Percentiles rank a stretch among this genome's conserved stretches.
Evolutionary conservation across 176 grass and related monocot species (phyloP).

Genomic region (Avena eriantha): DNA sequence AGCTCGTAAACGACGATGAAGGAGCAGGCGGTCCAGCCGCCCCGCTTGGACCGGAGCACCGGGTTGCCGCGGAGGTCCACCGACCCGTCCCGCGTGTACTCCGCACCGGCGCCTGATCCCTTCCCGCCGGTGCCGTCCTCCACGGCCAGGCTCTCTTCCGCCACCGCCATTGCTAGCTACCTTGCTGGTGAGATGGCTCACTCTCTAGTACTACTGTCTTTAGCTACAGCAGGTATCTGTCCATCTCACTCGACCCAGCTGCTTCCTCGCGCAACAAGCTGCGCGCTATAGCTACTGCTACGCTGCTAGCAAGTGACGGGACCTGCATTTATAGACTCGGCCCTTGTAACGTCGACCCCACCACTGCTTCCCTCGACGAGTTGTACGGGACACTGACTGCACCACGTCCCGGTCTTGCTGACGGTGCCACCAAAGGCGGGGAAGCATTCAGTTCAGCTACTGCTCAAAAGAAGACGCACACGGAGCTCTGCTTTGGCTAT

Average conservation of each 20-base stretch:
- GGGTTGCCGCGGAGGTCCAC: constrained; percentile 60
- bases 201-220: neutral
- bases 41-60: constrained; percentile 50
- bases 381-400: neutral
- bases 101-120: neutral
- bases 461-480: neutral
- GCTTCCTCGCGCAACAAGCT: neutral
- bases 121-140: neutral
- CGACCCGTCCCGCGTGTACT: constrained; percentile 55
- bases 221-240: neutral
- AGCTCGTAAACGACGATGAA: constrained; percentile 57
- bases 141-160: neutral
- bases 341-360: neutral
- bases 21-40: constrained; percentile 58
- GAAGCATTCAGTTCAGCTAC: neutral
- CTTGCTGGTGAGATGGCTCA: neutral
- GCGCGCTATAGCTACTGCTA: neutral
- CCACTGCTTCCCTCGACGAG: neutral
- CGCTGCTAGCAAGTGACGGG: neutral
- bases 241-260: neutral
- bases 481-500: neutral
- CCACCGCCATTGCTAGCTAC: neutral
- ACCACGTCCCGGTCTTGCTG: neutral
- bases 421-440: neutral
- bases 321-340: neutral